Conservation (phyloP, 306 rosid genomes). For the Amphicarpaea edgeworthii region DNA sequence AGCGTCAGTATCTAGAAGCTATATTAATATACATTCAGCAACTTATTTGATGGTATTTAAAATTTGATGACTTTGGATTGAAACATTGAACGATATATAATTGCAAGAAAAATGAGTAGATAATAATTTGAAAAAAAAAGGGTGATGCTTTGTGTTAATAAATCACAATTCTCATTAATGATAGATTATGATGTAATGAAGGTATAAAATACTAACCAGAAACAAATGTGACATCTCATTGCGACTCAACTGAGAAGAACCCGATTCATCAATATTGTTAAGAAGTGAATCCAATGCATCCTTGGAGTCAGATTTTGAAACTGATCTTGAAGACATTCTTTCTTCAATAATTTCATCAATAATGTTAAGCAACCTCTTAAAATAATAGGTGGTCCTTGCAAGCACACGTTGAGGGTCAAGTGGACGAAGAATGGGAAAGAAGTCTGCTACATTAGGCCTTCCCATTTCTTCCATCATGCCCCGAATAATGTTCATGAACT, state of each 20-base stretch:
- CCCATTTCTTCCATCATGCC: conserved; percentile 26
- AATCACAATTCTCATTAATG: too few species aligned
- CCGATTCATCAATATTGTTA: background rate
- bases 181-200: too few species aligned
- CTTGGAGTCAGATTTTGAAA: background rate
- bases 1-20: background rate
- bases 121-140: too few species aligned
- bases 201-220: background rate
- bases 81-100: too few species aligned
- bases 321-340: conserved; percentile 17
- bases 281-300: conserved; percentile 40
- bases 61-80: too few species aligned
- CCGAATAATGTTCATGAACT: background rate
- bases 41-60: too few species aligned
- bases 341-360: conserved; percentile 43
- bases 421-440: conserved; percentile 18
- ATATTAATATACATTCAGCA: background rate
- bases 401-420: conserved; percentile 34
- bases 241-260: background rate
- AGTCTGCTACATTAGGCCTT: conserved; percentile 40
- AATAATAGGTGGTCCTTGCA: background rate
- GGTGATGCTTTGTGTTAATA: too few species aligned
- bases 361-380: background rate
- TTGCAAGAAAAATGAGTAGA: too few species aligned
- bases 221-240: background rate